Evolutionary conservation across 352 stramenopile species (phyloP), one percentile per base, ranked within the genome.

Genomic region (Nothophytophthora sp.): DNA sequence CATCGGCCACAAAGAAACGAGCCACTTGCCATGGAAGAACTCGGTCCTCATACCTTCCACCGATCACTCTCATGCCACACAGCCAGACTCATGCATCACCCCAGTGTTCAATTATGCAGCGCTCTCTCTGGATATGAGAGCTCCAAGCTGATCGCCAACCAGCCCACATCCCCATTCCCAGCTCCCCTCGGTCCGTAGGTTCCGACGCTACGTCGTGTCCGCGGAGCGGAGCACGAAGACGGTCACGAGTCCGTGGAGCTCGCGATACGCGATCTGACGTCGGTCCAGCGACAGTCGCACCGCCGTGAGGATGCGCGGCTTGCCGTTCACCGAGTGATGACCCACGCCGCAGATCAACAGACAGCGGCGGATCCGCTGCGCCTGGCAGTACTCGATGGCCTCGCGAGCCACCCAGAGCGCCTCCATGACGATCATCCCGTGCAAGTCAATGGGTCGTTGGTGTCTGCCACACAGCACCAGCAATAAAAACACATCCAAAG

Each of bases 381-480:
- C 29, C 12, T 76, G 63, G 55, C 80, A 88, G 16, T 84, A 79
- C 22, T 76, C 72, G 36, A 90, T 76, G 7, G 76, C 63, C 44
- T 88, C 75, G 24, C 71, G 65, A 19, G 66, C 59, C 9, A 90
- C 64, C 50, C 76, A 79, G 6, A 88, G 56, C 28, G 76, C 64
- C 47, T 90, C 73, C 60, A 88, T 73, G 24, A 90, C 76, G 29
- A 81, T 84, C 53, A 88, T 67, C 1, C 76, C 74, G 42, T 88
- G 80, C 22, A 90, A 34, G 58, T 90, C 79, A 13, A 90, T 60
- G 13, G 80, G 66, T 20, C 72, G 72, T 32, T 72, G 55, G 33
- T 68, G 63, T 16, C 73, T 84, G 42, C 30, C 15, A 18, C 45
- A 62, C 19, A 55, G 59, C 33, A 49, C n/a, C 48, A 38, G 28